These are phyloP conservation scores for Mariannaea sp. DNA, from an alignment of 2,329 filamentous ascomycete genomes.

Conservation along the genomic window DNA sequence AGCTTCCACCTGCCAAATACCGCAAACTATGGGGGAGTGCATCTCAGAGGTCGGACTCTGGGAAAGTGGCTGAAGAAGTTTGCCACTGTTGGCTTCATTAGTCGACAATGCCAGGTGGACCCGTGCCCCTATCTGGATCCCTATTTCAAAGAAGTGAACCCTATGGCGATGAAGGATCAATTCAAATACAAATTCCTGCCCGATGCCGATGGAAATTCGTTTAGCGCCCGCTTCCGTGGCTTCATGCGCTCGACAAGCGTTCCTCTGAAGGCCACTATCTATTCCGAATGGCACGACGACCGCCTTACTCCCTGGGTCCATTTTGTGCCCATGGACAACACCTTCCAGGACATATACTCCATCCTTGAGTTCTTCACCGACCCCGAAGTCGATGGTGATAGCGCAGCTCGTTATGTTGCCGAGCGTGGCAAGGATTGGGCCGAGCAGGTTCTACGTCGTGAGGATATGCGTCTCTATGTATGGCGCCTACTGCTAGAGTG, in stretches of 20 bases:
- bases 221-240: constrained; percentile 64
- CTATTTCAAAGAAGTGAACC: constrained; percentile 41
- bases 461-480: constrained; percentile 71
- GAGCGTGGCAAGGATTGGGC: constrained; percentile 64
- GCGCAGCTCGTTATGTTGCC: constrained; percentile 64
- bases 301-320: constrained; percentile 72
- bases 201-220: constrained; percentile 73
- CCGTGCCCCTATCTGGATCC: constrained; percentile 48
- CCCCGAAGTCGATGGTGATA: constrained; percentile 52
- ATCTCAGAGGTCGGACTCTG: constrained; percentile 41
- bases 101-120: constrained; percentile 44
- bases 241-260: constrained; percentile 68
- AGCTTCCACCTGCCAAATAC: constrained; percentile 56
- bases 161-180: constrained; percentile 52
- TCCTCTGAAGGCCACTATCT: constrained; percentile 74
- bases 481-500: constrained; percentile 65
- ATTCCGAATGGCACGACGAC: constrained; percentile 76
- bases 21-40: constrained; percentile 49
- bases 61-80: constrained; percentile 49
- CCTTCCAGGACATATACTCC: constrained; percentile 68
- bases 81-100: constrained; percentile 52
- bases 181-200: constrained; percentile 68
- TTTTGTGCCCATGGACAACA: constrained; percentile 73
- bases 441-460: constrained; percentile 62
- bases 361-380: constrained; percentile 70